These are phyloP conservation scores for Drosera capensis DNA, from an alignment of 148 eudicot genomes.

Conservation along the genomic window DNA sequence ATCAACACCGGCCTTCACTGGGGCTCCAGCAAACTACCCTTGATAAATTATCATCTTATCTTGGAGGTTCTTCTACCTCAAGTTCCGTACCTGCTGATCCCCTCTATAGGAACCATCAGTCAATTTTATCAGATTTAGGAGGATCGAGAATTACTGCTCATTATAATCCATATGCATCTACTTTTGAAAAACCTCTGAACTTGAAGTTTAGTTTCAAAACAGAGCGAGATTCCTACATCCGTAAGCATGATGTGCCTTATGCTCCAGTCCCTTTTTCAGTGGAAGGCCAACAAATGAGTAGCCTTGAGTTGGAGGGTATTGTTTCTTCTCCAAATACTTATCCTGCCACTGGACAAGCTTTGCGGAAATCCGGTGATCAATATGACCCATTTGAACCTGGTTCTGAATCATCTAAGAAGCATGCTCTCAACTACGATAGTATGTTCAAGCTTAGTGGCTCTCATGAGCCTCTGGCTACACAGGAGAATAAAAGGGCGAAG, in stretches of 20 bases:
- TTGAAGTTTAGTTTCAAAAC: conserved; percentile 46
- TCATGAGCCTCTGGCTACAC: conserved; percentile 31
- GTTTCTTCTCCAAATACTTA: conserved; percentile 21
- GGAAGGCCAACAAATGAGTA: conserved; percentile 23
- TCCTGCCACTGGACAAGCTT: conserved; percentile 17
- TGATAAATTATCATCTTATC: conserved; percentile 16
- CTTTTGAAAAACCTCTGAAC: conserved; percentile 69
- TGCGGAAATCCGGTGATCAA: conserved; percentile 40
- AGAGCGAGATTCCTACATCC: conserved; percentile 21
- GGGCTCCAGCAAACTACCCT: conserved; percentile 20
- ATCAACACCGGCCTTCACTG: conserved; percentile 21
- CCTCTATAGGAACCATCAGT: conserved; percentile 22
- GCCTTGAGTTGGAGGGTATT: conserved; percentile 15
- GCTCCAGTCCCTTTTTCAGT: conserved; percentile 22
- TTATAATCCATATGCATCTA: conserved; percentile 84
- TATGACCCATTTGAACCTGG: conserved; percentile 93
- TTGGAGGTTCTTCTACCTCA: conserved; percentile 19
- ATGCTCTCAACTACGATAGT: conserved; percentile 21
- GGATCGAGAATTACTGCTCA: conserved; percentile 45
- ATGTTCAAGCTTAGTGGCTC: conserved; percentile 31
- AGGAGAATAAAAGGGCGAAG: conserved; percentile 36
- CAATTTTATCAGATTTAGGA: conserved; percentile 25
- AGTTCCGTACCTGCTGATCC: conserved; percentile 24
- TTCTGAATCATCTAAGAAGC: conserved; percentile 38
- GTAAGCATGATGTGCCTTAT: conserved; percentile 25